Evolutionary conservation across 2,329 filamentous ascomycete genomes (phyloP).

Genomic region (Penicillium concentricum): DNA sequence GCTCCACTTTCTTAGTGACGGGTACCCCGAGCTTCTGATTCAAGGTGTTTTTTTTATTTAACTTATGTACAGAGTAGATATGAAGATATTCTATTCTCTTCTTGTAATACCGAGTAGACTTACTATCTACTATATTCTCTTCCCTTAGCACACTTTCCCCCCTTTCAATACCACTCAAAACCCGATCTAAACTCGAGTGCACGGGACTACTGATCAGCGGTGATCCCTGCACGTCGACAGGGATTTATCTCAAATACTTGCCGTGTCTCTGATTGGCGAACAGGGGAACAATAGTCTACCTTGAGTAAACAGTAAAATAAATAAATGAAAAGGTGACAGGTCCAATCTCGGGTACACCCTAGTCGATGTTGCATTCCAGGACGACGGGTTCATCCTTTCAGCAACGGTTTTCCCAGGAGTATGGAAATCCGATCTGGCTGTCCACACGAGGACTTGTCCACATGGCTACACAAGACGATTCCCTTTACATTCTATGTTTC

Average conservation of each 20-base stretch:
- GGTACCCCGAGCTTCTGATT: not conserved
- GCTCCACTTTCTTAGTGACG: conserved; percentile 24
- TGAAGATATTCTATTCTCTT: not conserved
- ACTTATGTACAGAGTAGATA: too few species aligned
- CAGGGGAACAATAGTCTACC: conserved; percentile 15
- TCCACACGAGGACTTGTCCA: conserved; percentile 25
- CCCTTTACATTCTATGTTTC: not conserved
- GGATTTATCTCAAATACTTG: conserved; percentile 39
- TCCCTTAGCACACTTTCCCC: not conserved
- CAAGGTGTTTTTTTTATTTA: not conserved
- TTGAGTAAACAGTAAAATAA: not conserved
- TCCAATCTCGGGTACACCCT: conserved; percentile 28
- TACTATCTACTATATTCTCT: not conserved
- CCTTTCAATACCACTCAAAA: conserved; percentile 3
- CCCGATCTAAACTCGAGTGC: conserved; percentile 16
- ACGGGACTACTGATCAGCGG: conserved; percentile 25
- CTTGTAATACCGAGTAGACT: not conserved
- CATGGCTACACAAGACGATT: conserved; percentile 13
- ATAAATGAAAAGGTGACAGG: conserved; percentile 15
- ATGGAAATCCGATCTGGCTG: conserved; percentile 22
- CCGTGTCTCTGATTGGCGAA: conserved; percentile 29
- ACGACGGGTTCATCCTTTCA: conserved; percentile 19
- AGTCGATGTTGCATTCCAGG: conserved; percentile 27
- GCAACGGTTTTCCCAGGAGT: conserved; percentile 25
- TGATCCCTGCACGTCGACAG: conserved; percentile 28